Evolutionary conservation across 1,284 basidiomycete species (phyloP), one percentile per base, ranked within the genome.

Genomic region (Pisolithus thermaeus): DNA sequence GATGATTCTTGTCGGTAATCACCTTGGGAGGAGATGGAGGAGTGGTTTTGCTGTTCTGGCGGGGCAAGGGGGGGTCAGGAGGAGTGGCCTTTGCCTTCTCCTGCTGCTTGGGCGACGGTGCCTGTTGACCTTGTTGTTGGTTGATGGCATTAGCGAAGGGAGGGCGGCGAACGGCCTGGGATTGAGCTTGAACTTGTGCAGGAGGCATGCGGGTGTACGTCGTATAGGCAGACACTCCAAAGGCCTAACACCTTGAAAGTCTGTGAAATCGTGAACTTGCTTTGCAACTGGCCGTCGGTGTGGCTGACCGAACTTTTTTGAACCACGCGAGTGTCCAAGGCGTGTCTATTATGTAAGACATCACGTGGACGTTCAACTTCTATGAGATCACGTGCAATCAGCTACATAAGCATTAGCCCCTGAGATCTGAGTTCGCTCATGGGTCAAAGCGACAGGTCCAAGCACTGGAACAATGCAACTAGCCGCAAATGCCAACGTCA

Each of bases 11-110:
- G 72, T 93, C 91, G 1, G 71, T 74, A 58, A 94, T 93, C 50
- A 87, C 67, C 61, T 78, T 80, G 2, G 92, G 92, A 1, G 92
- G 92, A 0, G 87, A 88, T 0, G 90, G 89, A 0, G 90, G 90
- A 0, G 82, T 76, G 3, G 84, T 81, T 70, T 92, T 92, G 56
- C 81, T 84, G 65, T 88, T 90, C 72, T 90, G 87, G 51, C 87
- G 76, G 38, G 83, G 82, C 8, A 90, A 66, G 5, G 87, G 88
- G 2, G 86, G 84, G 14, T 73, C 58, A 0, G 76, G 70, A 2
- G 61, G 53, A 9, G 35, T 20, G 1, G 51, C 27, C 50, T 64
- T 52, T 62, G 62, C 55, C 71, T 77, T 56, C 36, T 66, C 63
- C 12, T 49, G 60, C 46, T 55, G 64, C 22, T 58, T 48, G 14